Conservation (phyloP, 176 grass and related monocot genomes). For the Avena insularis region DNA sequence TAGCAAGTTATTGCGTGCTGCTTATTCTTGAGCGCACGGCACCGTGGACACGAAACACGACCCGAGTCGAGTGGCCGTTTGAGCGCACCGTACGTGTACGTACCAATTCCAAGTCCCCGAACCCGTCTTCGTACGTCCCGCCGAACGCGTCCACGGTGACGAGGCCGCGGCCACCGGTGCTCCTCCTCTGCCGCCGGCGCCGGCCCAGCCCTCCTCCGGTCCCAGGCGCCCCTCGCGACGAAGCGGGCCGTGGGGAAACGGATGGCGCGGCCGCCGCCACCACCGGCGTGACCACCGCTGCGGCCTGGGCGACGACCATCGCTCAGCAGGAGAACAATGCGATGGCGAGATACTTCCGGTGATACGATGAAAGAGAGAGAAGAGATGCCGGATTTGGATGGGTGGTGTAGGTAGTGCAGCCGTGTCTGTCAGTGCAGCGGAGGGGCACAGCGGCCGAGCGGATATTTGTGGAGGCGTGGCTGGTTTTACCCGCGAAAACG, state of each 20-base stretch:
- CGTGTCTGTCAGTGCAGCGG: background rate
- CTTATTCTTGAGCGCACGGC: no score
- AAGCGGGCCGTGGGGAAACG: background rate
- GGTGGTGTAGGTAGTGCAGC: background rate
- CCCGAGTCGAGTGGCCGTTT: background rate
- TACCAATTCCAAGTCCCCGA: slow-evolving; percentile 63
- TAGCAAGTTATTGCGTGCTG: background rate
- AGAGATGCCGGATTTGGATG: slow-evolving; percentile 22
- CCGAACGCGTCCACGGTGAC: slow-evolving; percentile 61
- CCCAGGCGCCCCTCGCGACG: background rate
- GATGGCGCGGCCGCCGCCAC: slow-evolving; percentile 11
- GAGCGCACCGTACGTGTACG: background rate
- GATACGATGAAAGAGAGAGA: background rate
- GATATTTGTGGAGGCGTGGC: slow-evolving; percentile 30
- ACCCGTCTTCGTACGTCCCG: slow-evolving; percentile 68
- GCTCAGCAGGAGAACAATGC: background rate
- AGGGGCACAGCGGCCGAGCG: background rate
- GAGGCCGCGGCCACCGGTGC: slow-evolving; percentile 27
- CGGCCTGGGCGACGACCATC: slow-evolving; percentile 37
- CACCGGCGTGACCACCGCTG: slow-evolving; percentile 31
- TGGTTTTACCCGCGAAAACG: background rate
- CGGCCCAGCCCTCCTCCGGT: slow-evolving; percentile 29
- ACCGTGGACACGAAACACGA: background rate
- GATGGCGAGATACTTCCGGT: slow-evolving; percentile 9
- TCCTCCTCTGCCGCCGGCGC: slow-evolving; percentile 26